Evolutionary conservation across 345 rosid species (phyloP).

Genomic region (Salix dunnii): DNA sequence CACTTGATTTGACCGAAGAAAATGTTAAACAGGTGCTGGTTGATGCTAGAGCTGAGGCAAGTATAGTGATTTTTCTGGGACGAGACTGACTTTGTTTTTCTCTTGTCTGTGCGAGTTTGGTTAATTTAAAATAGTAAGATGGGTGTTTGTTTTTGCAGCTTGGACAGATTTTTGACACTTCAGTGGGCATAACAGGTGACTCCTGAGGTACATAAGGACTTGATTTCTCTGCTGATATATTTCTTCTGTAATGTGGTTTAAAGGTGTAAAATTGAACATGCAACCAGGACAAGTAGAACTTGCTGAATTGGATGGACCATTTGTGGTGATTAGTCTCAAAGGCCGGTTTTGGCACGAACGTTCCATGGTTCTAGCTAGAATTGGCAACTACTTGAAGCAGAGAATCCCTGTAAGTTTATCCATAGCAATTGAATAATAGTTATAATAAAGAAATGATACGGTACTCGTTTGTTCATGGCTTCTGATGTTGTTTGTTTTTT

Average conservation of each 20-base stretch:
- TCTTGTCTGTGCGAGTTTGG: neutral
- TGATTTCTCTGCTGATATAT: neutral
- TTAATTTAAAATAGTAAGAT: neutral
- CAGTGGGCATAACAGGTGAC: constrained; percentile 88
- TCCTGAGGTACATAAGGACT: constrained; percentile 7
- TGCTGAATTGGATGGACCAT: constrained; percentile 88
- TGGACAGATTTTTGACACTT: constrained; percentile 67
- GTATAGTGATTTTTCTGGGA: neutral
- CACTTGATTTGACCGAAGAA: constrained; percentile 84
- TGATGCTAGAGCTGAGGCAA: constrained; percentile 76
- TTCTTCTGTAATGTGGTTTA: neutral
- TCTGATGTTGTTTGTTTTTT: neutral
- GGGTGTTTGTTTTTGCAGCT: constrained; percentile 41
- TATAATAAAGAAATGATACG: neutral
- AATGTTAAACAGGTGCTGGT: constrained; percentile 58
- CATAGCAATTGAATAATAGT: neutral
- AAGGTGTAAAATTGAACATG: neutral
- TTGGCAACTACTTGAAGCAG: constrained; percentile 86
- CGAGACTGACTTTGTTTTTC: neutral
- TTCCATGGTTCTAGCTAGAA: constrained; percentile 66
- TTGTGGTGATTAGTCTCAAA: constrained; percentile 73
- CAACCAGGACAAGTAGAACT: constrained; percentile 58
- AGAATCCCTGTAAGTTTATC: constrained; percentile 70
- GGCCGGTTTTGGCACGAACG: constrained; percentile 95
- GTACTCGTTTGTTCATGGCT: neutral